These are phyloP conservation scores for Eragrostis curvula DNA, from an alignment of 176 grass and related monocot species.

Conservation along the genomic window DNA sequence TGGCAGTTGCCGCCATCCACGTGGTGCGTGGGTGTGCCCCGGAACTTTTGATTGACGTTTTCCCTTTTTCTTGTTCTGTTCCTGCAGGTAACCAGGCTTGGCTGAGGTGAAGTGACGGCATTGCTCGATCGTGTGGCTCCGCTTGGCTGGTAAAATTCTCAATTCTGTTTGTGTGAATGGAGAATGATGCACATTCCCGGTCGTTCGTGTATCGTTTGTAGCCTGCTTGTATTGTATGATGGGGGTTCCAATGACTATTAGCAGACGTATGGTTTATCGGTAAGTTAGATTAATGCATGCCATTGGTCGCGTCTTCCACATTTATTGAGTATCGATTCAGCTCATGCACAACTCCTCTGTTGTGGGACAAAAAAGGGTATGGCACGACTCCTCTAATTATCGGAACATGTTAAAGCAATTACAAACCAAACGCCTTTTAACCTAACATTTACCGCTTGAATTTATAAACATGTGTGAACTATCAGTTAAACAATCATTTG, in stretches of 20 bases:
- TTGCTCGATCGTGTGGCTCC: background rate
- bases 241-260: background rate
- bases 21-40: background rate
- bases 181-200: background rate
- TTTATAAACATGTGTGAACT: background rate
- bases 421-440: background rate
- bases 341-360: background rate
- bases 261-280: background rate
- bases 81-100: slow-evolving; percentile 3
- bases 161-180: background rate
- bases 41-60: background rate
- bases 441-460: background rate
- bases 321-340: background rate
- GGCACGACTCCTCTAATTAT: background rate
- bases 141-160: slow-evolving; percentile 28
- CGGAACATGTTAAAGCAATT: background rate
- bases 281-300: background rate
- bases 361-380: background rate
- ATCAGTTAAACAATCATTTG: slow-evolving; percentile 4
- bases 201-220: background rate
- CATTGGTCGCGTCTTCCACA: background rate
- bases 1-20: background rate
- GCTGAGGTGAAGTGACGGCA: background rate
- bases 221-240: background rate
- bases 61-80: background rate